phyloP scores from a whole-genome alignment of 495 filamentous ascomycete species.

The Delitschia confertaspora region DNA sequence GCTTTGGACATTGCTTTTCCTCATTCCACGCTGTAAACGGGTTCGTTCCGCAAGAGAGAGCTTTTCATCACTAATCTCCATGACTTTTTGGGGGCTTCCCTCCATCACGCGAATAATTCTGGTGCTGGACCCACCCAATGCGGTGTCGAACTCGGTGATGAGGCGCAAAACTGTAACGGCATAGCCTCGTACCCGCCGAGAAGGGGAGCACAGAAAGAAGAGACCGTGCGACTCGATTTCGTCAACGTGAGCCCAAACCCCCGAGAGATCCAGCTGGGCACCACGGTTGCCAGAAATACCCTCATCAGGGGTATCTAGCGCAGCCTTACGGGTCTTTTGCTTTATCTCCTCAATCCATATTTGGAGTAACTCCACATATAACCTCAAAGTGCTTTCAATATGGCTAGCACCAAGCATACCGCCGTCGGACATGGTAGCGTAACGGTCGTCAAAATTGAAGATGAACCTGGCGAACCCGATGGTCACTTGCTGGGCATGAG shows the following conservation, averaged over 20 bases:
- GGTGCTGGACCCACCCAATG: slow-evolving; percentile 67
- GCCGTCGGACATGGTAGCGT: slow-evolving; percentile 95
- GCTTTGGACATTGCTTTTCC: slow-evolving; percentile 72
- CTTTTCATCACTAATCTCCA: slow-evolving; percentile 88
- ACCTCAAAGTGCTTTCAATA: slow-evolving; percentile 83
- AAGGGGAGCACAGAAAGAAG: slow-evolving; percentile 98
- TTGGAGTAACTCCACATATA: slow-evolving; percentile 86
- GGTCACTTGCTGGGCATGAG: slow-evolving; percentile 89
- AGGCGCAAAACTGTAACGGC: slow-evolving; percentile 86
- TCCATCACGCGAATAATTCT: slow-evolving; percentile 88
- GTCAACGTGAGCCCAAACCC: slow-evolving; percentile 83
- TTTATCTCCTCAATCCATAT: slow-evolving; percentile 98
- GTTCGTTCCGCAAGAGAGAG: slow-evolving; percentile 88
- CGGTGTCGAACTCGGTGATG: slow-evolving; percentile 88
- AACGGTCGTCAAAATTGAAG: slow-evolving; percentile 94
- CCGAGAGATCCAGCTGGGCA: slow-evolving; percentile 76
- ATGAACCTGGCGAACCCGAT: slow-evolving; percentile 96
- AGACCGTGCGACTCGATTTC: slow-evolving; percentile 94
- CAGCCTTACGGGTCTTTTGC: slow-evolving; percentile 67
- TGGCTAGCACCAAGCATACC: slow-evolving; percentile 92
- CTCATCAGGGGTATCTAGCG: slow-evolving; percentile 52
- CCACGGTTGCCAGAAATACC: slow-evolving; percentile 47
- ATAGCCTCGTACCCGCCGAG: slow-evolving; percentile 74
- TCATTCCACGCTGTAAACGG: slow-evolving; percentile 81
- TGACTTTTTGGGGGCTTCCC: slow-evolving; percentile 74